Percentiles rank a stretch among this genome's conserved stretches.
These are phyloP conservation scores for Zostera marina DNA, from an alignment of 116 monocot species.

Conservation along the genomic window DNA sequence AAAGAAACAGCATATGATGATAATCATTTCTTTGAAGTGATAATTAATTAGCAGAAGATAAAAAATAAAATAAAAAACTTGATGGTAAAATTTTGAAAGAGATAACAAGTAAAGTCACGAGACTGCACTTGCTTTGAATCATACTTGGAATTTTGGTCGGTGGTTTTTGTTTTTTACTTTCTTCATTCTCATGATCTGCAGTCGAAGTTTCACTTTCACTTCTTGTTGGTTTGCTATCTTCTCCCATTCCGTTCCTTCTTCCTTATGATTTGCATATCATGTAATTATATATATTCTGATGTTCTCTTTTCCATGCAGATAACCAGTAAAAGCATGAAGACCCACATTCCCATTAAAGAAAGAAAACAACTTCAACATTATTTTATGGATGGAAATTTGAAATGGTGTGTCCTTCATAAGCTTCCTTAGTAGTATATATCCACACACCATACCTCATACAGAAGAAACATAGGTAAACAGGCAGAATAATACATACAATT, in stretches of 20 bases:
- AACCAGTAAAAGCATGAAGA: constrained; percentile 1
- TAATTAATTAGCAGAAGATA: no score
- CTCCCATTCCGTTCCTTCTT: background rate
- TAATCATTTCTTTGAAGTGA: background rate
- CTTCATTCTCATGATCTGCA: background rate
- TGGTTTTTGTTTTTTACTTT: constrained; percentile 1
- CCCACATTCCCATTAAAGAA: constrained; percentile 4
- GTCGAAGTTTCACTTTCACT: background rate
- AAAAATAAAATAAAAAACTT: no score
- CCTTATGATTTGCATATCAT: background rate
- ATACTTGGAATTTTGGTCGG: constrained; percentile 1
- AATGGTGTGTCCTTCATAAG: background rate
- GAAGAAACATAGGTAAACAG: background rate
- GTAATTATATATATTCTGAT: no score
- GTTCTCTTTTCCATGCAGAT: background rate
- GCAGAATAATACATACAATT: background rate
- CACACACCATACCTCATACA: background rate
- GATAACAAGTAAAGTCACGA: background rate
- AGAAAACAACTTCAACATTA: constrained; percentile 1
- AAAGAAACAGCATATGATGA: background rate
- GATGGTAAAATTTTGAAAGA: background rate
- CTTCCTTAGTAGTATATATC: background rate
- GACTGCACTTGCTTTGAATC: no score
- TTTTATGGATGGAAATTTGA: background rate
- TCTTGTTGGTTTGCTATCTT: background rate